Base-by-base conservation (phyloP, 1,284 basidiomycete genomes). In the Singerocomus inundabilis region DNA sequence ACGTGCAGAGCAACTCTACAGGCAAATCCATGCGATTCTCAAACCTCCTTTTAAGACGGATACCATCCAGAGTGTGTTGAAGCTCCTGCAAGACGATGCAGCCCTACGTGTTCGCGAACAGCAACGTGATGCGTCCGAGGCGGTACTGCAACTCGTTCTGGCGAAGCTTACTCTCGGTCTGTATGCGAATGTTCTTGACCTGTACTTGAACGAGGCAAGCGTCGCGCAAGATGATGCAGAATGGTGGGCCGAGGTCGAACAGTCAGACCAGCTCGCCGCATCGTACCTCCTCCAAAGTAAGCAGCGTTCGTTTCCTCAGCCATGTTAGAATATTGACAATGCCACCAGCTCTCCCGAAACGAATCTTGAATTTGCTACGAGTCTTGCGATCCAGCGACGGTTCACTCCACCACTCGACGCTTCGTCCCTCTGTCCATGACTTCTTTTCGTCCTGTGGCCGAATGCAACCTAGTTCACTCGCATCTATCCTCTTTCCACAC, bases 201-300 rank as follows among this genome's bases (percentile, higher is more conserved):
- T 71, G 15, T 80, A 79, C 55, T 63, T 91, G 49, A 59, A 71
- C 11, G 80, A 89, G 58, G 85, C 88, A 5, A 74, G 77, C 11
- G 66, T 80, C 36, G 78, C 80, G 7, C 87, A 91, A 59, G 68
- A 73, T 6, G 87, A 89, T 57, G 79, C 83, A 10, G 81, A 88
- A 49, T 91, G 86, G 86, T 91, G 88, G 88, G 72, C 75, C 16
- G 80, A 84, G 44, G 62, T 85, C 39, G 81, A 80, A 52, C 72
- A 79, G 31, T 88, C 86, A 1, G 62, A 67, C 33, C 54, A 63
- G 41, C 76, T 71, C 31, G 69, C 81, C 8, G 72, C 74, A 11
- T 72, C 75, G 63, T 86, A 85, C 63, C 69, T 89, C 26, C 52
- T 89, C 5, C 83, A 88, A 71, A 87, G 87, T 89, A 59, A 43